Percentiles rank a stretch among this genome's conserved stretches.
phyloP scores from a whole-genome alignment of 2,329 filamentous ascomycete genomes.

The Cryphonectria nitschkei region DNA sequence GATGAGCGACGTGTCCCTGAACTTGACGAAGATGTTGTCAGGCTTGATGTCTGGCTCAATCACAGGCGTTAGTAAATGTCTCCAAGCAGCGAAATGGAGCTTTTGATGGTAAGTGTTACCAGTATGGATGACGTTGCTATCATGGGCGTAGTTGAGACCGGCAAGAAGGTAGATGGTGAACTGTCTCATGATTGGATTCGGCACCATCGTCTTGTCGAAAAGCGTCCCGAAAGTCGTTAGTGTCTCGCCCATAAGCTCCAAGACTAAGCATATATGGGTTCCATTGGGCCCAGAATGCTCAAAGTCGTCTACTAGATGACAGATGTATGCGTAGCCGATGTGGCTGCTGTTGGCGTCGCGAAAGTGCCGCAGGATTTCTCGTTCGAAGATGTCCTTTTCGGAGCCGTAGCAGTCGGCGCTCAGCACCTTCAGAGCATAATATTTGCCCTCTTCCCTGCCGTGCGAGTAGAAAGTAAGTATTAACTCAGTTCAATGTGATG shows the following conservation, averaged over 20 bases:
- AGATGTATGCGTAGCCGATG: constrained; percentile 31
- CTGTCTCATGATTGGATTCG: constrained; percentile 31
- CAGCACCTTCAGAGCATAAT: constrained; percentile 11
- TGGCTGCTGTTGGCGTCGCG: constrained; percentile 1
- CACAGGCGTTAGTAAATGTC: not conserved
- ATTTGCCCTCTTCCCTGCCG: not conserved
- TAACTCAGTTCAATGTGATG: not conserved
- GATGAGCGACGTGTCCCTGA: constrained; percentile 31
- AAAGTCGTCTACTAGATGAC: constrained; percentile 34
- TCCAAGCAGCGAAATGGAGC: not conserved
- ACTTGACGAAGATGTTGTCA: constrained; percentile 33
- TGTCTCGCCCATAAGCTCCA: constrained; percentile 34
- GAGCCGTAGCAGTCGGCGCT: constrained; percentile 13
- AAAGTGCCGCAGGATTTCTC: constrained; percentile 12
- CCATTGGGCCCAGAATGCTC: constrained; percentile 33
- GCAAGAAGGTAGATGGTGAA: constrained; percentile 33
- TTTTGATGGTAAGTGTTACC: not conserved
- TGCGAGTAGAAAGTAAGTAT: not conserved
- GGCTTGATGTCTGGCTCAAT: constrained; percentile 32
- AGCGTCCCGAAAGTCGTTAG: constrained; percentile 27
- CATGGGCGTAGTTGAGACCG: constrained; percentile 36
- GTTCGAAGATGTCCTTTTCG: constrained; percentile 6
- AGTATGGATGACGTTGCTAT: constrained; percentile 33
- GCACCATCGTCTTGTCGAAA: constrained; percentile 29
- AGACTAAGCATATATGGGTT: constrained; percentile 34